Evolutionary conservation across 1,139 yeast genomes (phyloP).

Genomic region (Lodderomyces elongisporus): DNA sequence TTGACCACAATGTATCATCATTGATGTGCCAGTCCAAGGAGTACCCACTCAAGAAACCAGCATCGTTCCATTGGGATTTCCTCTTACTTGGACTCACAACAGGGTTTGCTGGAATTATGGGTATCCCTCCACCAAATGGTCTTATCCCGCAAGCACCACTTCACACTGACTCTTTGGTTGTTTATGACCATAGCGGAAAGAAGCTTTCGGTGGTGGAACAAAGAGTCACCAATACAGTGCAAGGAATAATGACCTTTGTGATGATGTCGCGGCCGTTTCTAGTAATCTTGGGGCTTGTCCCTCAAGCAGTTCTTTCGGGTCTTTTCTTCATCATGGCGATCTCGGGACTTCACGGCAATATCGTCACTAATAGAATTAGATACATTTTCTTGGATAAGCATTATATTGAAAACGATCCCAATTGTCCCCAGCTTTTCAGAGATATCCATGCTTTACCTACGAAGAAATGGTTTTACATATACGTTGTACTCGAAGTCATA

Average conservation of each 20-base stretch:
- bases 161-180: slow-evolving; percentile 76
- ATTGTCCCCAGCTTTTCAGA: slow-evolving; percentile 33
- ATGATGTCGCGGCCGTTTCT: slow-evolving; percentile 89
- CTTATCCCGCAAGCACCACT: slow-evolving; percentile 95
- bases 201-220: slow-evolving; percentile 77
- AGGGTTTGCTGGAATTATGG: slow-evolving; percentile 78
- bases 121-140: slow-evolving; percentile 95
- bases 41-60: slow-evolving; percentile 78
- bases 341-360: slow-evolving; percentile 67
- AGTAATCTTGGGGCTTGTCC: slow-evolving; percentile 75
- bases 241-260: slow-evolving; percentile 77
- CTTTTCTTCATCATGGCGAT: slow-evolving; percentile 91
- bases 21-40: slow-evolving; percentile 84
- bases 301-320: slow-evolving; percentile 91
- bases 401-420: slow-evolving; percentile 30
- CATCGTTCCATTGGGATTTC: slow-evolving; percentile 92
- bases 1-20: slow-evolving; percentile 93
- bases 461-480: slow-evolving; percentile 50
- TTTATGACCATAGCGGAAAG: slow-evolving; percentile 43
- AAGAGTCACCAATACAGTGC: slow-evolving; percentile 74
- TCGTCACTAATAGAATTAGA: slow-evolving; percentile 56
- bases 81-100: slow-evolving; percentile 80
- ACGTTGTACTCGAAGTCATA: slow-evolving; percentile 52
- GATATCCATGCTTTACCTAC: slow-evolving; percentile 30
- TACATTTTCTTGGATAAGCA: slow-evolving; percentile 62